Conservation (phyloP, 1,284 basidiomycete species). For the Ustilago curta region DNA sequence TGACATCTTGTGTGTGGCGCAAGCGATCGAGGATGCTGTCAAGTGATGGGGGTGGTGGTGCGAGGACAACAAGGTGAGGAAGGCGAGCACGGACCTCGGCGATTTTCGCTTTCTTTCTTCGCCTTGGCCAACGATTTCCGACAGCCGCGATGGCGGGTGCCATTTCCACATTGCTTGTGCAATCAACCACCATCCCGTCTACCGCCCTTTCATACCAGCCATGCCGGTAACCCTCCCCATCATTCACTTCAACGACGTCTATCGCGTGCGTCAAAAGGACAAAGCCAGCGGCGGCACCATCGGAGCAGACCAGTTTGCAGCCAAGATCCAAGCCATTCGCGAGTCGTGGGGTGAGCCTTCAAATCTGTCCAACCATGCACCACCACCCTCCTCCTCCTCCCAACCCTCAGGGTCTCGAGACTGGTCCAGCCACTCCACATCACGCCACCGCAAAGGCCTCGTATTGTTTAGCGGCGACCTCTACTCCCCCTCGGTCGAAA, state of each 20-base stretch:
- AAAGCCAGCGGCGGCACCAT: slow-evolving; percentile 37
- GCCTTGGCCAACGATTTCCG: neutral
- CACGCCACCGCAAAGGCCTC: slow-evolving; percentile 73
- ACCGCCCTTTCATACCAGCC: neutral
- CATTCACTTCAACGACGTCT: slow-evolving; percentile 64
- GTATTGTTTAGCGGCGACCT: slow-evolving; percentile 86
- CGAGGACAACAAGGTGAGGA: slow-evolving; percentile 9
- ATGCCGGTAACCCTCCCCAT: slow-evolving; percentile 54
- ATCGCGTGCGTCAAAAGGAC: slow-evolving; percentile 57
- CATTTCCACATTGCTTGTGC: neutral
- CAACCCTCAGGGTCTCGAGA: slow-evolving; percentile 13
- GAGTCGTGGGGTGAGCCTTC: slow-evolving; percentile 54
- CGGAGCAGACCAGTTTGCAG: slow-evolving; percentile 71
- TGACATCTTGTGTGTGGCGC: slow-evolving; percentile 42
- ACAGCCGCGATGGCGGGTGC: slow-evolving; percentile 12
- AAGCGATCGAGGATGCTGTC: neutral
- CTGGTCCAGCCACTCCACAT: slow-evolving; percentile 26
- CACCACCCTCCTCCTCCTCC: slow-evolving; percentile 19
- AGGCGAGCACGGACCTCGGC: slow-evolving; percentile 33
- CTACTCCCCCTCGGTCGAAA: slow-evolving; percentile 82
- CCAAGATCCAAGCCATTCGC: slow-evolving; percentile 61
- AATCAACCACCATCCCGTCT: neutral
- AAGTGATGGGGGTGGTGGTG: neutral
- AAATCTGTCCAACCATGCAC: slow-evolving; percentile 22
- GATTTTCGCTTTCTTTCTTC: neutral